These are phyloP conservation scores for Tolypocladium tundrense DNA, from an alignment of 2,329 filamentous ascomycete genomes.

Conservation along the genomic window DNA sequence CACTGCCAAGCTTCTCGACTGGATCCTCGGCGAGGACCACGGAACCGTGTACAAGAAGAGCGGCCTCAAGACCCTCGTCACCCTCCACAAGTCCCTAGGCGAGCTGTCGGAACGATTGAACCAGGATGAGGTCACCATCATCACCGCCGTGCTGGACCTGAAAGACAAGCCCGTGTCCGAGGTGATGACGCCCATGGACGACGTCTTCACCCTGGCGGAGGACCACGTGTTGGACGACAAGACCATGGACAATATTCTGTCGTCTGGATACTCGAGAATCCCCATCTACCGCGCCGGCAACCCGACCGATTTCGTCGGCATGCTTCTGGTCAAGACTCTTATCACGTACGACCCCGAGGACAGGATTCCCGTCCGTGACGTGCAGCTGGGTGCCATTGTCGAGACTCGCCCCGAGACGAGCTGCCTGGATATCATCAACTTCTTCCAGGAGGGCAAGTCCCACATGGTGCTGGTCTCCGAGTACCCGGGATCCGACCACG, in stretches of 20 bases:
- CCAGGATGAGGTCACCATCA: slow-evolving; percentile 97
- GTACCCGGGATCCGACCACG: slow-evolving; percentile 77
- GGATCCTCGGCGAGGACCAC: slow-evolving; percentile 85
- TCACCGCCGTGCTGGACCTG: slow-evolving; percentile 88
- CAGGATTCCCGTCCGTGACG: slow-evolving; percentile 74
- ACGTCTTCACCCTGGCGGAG: slow-evolving; percentile 94
- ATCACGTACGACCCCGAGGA: slow-evolving; percentile 99
- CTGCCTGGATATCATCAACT: slow-evolving; percentile 97
- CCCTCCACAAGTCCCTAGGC: slow-evolving; percentile 84
- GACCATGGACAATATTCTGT: slow-evolving; percentile 89
- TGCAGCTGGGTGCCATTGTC: slow-evolving; percentile 84
- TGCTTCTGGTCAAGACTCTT: slow-evolving; percentile 96
- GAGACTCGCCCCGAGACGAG: slow-evolving; percentile 93
- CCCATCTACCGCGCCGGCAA: slow-evolving; percentile 86
- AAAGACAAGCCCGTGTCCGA: slow-evolving; percentile 91
- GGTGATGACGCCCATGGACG: slow-evolving; percentile 98
- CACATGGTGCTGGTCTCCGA: slow-evolving; percentile 97
- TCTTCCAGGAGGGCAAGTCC: slow-evolving; percentile 98
- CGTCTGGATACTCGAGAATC: slow-evolving; percentile 90
- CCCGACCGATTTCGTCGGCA: slow-evolving; percentile 81
- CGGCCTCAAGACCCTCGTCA: slow-evolving; percentile 90
- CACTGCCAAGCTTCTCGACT: slow-evolving; percentile 90
- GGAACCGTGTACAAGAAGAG: slow-evolving; percentile 98
- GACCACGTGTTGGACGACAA: slow-evolving; percentile 86
- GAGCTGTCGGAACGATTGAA: slow-evolving; percentile 82